Conservation (phyloP, 2,329 filamentous ascomycete genomes). For the Fusarium tjaetaba region DNA sequence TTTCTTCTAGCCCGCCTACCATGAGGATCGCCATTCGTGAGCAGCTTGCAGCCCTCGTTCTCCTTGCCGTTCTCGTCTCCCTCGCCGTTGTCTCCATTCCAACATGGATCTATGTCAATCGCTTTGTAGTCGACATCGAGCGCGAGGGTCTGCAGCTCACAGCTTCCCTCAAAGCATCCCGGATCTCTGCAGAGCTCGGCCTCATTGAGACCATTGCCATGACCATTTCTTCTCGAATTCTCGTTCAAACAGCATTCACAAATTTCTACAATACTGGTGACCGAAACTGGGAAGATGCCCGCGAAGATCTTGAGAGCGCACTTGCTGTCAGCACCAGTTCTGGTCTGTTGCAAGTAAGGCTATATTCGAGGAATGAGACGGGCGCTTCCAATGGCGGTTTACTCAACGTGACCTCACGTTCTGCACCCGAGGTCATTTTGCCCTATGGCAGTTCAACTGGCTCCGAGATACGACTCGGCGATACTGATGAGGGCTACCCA, state of each 20-base stretch:
- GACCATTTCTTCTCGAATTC: constrained; percentile 74
- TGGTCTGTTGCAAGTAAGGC: constrained; percentile 73
- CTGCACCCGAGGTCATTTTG: constrained; percentile 63
- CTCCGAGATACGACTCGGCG: constrained; percentile 67
- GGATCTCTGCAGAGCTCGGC: constrained; percentile 80
- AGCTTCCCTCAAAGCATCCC: constrained; percentile 86
- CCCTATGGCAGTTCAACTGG: constrained; percentile 71
- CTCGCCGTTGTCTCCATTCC: constrained; percentile 84
- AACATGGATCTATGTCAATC: constrained; percentile 70
- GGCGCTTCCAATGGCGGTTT: constrained; percentile 63
- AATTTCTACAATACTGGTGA: constrained; percentile 60
- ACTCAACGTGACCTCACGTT: constrained; percentile 69
- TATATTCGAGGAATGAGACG: constrained; percentile 76
- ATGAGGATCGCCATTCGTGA: constrained; percentile 91
- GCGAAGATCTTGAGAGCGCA: constrained; percentile 75
- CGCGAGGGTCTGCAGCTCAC: constrained; percentile 76
- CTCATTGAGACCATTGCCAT: constrained; percentile 80
- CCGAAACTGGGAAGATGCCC: constrained; percentile 69
- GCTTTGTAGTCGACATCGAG: constrained; percentile 62
- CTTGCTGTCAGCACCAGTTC: constrained; percentile 68
- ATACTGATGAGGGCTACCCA: constrained; percentile 74
- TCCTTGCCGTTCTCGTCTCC: constrained; percentile 77
- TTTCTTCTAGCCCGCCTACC: constrained; percentile 42
- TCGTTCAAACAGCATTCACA: constrained; percentile 65
- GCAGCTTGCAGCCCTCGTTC: constrained; percentile 84